Base-by-base conservation (phyloP, 163 green algal genomes). In the Volvox carteri region DNA sequence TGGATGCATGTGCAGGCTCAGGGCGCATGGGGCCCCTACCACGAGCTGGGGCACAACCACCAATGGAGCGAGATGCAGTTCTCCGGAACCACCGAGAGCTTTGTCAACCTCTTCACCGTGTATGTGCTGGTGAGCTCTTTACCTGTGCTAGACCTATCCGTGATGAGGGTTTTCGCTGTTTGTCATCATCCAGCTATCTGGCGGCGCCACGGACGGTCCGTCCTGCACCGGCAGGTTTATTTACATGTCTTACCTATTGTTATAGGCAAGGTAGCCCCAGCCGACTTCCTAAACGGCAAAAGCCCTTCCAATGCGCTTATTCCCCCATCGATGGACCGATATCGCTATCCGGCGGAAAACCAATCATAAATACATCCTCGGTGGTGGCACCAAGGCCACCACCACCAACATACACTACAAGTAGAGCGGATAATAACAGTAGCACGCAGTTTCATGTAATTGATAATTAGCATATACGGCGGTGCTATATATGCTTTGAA, bases 1-100 rank as follows among this genome's bases (percentile, higher is more conserved):
- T 7, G 2, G 60, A 39, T 72, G 9, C 7, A 39, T 72, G 3
- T 39, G 19, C 56, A 90, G 54, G 42, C 11, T 4, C 25, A 54
- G 9, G 74, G 85, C 56, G 30, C 74, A 5, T 90, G 85, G 85
- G 85, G 85, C 6, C 84, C 73, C 5, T 90, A 77, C 56, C 84
- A 90, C 16, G 84, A 90, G 72, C 28, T 90, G 30, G 86, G 86
- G 23, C 76, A 90, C 76, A 80, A 90, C 60, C 44, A 78, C 11
- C 65, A 77, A 50, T 90, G 75, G 74, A 12, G 1, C 0, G 58
- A 76, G 9, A 79, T 60, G 75, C 41, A 56, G 30, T 74, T 90
- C 16, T 28, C 58, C 9, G 78, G 70, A 23, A 80, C 41, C 12
- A 23, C 7, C 3, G 85, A 90, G 42, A 74, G 72, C 28, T 68